Percentiles rank a stretch among this genome's conserved stretches.
Conservation (phyloP, 73 alveolate species). For the Durusdinium trenchii region DNA sequence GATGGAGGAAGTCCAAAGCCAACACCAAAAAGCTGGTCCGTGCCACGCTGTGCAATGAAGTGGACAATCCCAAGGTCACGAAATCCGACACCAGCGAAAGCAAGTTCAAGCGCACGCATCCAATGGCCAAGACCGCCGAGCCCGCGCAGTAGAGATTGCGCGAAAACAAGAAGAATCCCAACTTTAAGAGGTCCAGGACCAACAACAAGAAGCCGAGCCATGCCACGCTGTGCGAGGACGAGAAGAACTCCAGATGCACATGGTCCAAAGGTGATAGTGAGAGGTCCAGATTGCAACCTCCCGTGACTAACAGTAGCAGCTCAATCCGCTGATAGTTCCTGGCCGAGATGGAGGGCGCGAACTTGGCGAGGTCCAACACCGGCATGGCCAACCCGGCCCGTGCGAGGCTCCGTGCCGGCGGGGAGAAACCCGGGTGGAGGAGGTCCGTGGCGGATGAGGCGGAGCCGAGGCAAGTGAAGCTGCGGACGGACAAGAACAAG, state of each 20-base stretch:
- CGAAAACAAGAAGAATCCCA: background rate
- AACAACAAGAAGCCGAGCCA: background rate
- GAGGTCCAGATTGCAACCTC: background rate
- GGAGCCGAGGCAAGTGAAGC: background rate
- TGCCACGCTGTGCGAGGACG: background rate
- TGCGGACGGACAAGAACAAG: background rate
- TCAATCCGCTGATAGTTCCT: background rate
- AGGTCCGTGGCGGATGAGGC: background rate
- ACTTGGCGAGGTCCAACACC: background rate
- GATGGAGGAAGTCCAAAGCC: conserved; percentile 45
- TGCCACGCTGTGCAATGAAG: background rate
- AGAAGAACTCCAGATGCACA: background rate
- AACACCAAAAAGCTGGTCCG: background rate
- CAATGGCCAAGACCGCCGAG: background rate
- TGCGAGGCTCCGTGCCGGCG: background rate
- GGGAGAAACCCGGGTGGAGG: background rate
- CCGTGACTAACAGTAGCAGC: background rate
- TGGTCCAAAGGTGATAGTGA: background rate
- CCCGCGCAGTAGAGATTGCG: background rate
- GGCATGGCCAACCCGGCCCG: background rate
- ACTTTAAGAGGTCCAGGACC: conserved; percentile 21
- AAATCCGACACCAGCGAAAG: background rate
- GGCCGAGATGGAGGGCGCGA: background rate
- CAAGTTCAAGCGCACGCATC: background rate
- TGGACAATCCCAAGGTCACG: background rate